These are phyloP conservation scores for Scytalidium lignicola DNA, from an alignment of 2,329 filamentous ascomycete genomes.

Conservation along the genomic window DNA sequence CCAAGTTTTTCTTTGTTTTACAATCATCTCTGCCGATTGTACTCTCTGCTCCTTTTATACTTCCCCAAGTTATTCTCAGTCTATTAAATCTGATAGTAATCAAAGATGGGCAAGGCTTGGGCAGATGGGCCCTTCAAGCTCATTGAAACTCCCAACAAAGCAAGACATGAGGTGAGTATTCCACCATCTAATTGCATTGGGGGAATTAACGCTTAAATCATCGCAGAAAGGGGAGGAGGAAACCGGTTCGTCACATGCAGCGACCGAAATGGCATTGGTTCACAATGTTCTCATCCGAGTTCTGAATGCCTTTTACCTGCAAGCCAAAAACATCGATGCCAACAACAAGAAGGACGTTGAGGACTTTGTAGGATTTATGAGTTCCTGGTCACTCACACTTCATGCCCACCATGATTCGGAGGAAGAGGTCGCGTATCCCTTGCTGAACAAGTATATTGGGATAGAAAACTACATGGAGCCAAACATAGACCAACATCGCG, in stretches of 20 bases:
- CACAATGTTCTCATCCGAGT: constrained; percentile 33
- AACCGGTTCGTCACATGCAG: constrained; percentile 11
- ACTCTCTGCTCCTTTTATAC: background rate
- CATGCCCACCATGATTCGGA: constrained; percentile 35
- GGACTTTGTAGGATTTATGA: constrained; percentile 28
- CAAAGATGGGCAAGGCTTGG: constrained; percentile 16
- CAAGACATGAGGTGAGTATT: background rate
- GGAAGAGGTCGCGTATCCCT: constrained; percentile 34
- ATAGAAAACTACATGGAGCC: constrained; percentile 34
- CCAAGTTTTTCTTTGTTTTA: no score
- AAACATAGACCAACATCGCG: constrained; percentile 37
- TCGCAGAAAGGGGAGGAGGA: background rate
- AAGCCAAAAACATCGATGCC: constrained; percentile 25
- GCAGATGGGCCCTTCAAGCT: constrained; percentile 16
- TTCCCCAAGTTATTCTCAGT: no score
- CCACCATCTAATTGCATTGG: background rate
- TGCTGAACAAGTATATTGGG: constrained; percentile 30
- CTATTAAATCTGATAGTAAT: no score
- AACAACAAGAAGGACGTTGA: constrained; percentile 32
- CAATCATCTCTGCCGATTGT: background rate
- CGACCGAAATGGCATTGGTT: constrained; percentile 28
- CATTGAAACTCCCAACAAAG: constrained; percentile 13
- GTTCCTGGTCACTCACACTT: constrained; percentile 27
- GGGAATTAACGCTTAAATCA: background rate
- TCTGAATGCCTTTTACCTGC: constrained; percentile 32